Evolutionary conservation across 768 basidiomycete genomes (phyloP).

Genomic region (Leccinum incarnatum): DNA sequence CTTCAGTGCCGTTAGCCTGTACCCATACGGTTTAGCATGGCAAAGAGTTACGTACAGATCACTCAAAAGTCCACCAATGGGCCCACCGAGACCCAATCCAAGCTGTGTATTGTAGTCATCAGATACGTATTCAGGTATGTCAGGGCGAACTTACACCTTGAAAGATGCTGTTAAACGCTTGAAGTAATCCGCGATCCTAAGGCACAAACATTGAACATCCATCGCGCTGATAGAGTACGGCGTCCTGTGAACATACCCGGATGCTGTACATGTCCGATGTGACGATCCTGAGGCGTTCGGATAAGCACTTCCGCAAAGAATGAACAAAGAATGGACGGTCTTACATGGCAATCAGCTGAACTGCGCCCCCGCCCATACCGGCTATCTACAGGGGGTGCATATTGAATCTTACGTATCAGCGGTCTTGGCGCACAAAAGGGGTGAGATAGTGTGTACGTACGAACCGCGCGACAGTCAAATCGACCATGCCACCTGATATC

Average conservation of each 20-base stretch:
- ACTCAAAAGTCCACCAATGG: constrained; percentile 19
- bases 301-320: neutral
- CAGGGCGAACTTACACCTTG: constrained; percentile 12
- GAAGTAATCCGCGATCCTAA: constrained; percentile 14
- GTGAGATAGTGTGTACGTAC: constrained; percentile 39
- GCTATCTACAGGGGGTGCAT: constrained; percentile 13
- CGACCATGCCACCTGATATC: constrained; percentile 62
- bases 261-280: constrained; percentile 22
- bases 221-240: neutral
- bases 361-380: constrained; percentile 21
- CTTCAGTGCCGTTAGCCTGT: constrained; percentile 31
- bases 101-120: constrained; percentile 10
- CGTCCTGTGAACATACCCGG: constrained; percentile 4
- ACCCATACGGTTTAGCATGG: neutral
- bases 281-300: constrained; percentile 15
- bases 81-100: constrained; percentile 24
- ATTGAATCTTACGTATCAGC: neutral
- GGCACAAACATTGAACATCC: neutral
- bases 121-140: neutral
- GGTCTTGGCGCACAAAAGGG: neutral
- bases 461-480: constrained; percentile 67
- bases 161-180: constrained; percentile 44
- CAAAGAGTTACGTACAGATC: constrained; percentile 15
- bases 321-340: neutral
- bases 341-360: constrained; percentile 21